Percentiles rank a stretch among this genome's conserved stretches.
These are phyloP conservation scores for Pyrus hybrid DNA, from an alignment of 331 rosid species.

Conservation along the genomic window DNA sequence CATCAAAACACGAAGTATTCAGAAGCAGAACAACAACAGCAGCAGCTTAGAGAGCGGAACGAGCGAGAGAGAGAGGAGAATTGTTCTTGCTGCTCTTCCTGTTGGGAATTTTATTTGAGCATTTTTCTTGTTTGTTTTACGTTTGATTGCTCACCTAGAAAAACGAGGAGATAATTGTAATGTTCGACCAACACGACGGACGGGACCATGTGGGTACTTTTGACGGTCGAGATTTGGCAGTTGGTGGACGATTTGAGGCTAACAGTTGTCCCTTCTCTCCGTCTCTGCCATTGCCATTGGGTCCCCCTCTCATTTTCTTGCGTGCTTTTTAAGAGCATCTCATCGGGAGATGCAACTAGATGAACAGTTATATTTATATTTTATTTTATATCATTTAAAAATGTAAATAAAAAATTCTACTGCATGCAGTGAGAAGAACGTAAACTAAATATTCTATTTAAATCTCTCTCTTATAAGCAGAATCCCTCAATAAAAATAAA, in stretches of 20 bases:
- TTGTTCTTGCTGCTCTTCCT: background rate
- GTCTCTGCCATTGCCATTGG: background rate
- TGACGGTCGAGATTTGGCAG: slow-evolving; percentile 31
- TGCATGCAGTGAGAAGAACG: no score
- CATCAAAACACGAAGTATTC: slow-evolving; percentile 17
- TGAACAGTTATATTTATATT: no score
- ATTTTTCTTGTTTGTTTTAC: background rate
- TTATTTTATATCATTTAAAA: no score
- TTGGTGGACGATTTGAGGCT: slow-evolving; percentile 11
- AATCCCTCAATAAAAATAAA: no score
- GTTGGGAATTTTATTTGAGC: background rate
- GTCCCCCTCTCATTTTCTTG: background rate
- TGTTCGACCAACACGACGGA: slow-evolving; percentile 4
- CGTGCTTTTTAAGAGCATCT: background rate
- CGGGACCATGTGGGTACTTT: slow-evolving; percentile 11
- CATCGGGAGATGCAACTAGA: no score
- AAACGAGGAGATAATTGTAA: slow-evolving; percentile 2
- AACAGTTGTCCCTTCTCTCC: slow-evolving; percentile 11
- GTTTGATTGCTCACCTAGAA: background rate
- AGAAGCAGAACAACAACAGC: background rate
- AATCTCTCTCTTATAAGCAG: no score
- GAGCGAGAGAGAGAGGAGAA: background rate
- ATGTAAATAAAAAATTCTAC: no score
- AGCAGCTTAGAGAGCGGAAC: no score
- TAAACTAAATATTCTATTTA: no score